Conservation (phyloP, 306 rosid genomes). For the Quercus gilva region DNA sequence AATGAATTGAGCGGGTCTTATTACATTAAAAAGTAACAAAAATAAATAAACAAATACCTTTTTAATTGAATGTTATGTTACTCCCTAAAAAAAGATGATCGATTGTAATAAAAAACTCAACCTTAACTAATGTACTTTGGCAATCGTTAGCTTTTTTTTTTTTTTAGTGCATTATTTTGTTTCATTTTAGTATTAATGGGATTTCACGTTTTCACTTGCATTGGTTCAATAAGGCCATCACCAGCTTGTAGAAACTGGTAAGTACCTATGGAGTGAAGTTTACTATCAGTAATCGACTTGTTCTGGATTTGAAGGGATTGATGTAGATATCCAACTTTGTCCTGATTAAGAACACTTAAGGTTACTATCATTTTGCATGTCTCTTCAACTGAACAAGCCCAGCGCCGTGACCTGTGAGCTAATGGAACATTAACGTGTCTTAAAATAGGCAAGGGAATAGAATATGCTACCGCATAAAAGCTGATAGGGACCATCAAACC, state of each 20-base stretch:
- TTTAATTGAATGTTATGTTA: no score
- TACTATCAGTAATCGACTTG: background rate
- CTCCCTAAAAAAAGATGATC: background rate
- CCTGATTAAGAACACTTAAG: no score
- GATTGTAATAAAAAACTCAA: no score
- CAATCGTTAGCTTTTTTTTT: no score
- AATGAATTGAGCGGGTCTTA: no score
- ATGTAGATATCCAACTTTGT: no score
- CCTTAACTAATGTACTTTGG: no score
- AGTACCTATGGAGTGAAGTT: background rate
- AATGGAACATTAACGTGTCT: slow-evolving; percentile 5
- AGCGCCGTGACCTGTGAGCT: slow-evolving; percentile 13
- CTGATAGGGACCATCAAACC: slow-evolving; percentile 19
- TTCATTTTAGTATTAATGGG: background rate
- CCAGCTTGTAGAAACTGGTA: background rate
- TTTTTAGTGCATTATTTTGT: background rate
- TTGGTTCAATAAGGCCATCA: background rate
- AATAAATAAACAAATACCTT: no score
- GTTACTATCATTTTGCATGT: slow-evolving; percentile 1
- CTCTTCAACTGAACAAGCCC: slow-evolving; percentile 7
- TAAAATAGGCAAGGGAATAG: slow-evolving; percentile 27
- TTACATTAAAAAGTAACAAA: no score
- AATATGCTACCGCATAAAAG: slow-evolving; percentile 21
- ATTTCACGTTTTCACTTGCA: background rate
- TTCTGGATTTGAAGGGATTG: background rate